Percentiles rank a stretch among this genome's conserved stretches.
These are phyloP conservation scores for Kodamaea kaohsiungensis DNA, from an alignment of 805 yeast genomes.

Conservation along the genomic window DNA sequence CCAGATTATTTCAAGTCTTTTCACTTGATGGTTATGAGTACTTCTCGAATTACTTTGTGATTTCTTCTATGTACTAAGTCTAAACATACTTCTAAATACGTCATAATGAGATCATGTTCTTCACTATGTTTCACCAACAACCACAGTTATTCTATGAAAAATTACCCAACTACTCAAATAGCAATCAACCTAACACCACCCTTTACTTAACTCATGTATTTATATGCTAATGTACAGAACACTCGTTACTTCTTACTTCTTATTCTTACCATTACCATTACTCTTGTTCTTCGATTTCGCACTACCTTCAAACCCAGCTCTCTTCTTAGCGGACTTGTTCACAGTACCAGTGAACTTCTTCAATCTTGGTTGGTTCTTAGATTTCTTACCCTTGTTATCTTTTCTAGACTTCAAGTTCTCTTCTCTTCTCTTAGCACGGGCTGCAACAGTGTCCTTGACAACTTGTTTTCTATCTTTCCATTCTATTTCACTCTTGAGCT, in stretches of 20 bases:
- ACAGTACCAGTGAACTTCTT: slow-evolving; percentile 61
- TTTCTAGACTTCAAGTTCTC: slow-evolving; percentile 84
- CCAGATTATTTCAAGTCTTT: no score
- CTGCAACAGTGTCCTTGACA: slow-evolving; percentile 72
- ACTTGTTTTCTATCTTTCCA: slow-evolving; percentile 89
- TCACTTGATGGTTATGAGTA: no score
- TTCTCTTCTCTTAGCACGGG: slow-evolving; percentile 84
- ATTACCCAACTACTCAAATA: neutral
- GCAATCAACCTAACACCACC: neutral
- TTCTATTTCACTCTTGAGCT: slow-evolving; percentile 83
- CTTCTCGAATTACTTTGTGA: no score
- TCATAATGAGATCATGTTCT: no score
- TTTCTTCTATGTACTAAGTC: no score
- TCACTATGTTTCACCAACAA: neutral
- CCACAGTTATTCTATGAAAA: neutral
- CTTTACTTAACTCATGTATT: no score
- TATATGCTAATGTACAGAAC: neutral
- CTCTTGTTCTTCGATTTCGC: slow-evolving; percentile 40
- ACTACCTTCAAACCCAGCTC: slow-evolving; percentile 94
- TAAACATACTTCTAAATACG: no score
- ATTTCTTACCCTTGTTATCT: slow-evolving; percentile 80
- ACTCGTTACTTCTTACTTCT: neutral
- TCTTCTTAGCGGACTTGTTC: slow-evolving; percentile 47
- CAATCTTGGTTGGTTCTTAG: slow-evolving; percentile 71
- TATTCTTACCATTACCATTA: slow-evolving; percentile 3